phyloP scores from a whole-genome alignment of 345 rosid species.

The Salix purpurea region DNA sequence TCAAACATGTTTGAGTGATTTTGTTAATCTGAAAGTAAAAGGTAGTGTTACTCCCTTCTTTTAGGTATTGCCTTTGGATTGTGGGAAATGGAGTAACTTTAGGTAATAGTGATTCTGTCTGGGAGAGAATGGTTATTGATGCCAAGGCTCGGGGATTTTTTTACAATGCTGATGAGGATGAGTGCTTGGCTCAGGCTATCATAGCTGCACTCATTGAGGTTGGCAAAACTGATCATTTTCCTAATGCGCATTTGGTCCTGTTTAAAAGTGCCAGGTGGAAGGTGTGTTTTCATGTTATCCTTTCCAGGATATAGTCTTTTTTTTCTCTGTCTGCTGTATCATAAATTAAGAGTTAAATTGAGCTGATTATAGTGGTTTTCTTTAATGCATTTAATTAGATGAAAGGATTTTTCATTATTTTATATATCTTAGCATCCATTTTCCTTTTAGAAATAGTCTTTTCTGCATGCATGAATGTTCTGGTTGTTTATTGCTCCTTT shows the following conservation, averaged over 20 bases:
- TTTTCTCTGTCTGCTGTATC: not conserved
- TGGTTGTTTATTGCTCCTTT: no score
- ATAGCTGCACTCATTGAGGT: not conserved
- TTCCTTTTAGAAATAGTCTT: no score
- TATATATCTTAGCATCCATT: no score
- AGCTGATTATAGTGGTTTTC: no score
- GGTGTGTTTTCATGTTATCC: not conserved
- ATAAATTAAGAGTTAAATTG: no score
- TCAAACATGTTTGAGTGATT: no score
- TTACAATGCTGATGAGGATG: slow-evolving; percentile 35
- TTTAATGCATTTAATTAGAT: no score
- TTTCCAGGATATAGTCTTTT: not conserved
- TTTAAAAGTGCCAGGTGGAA: slow-evolving; percentile 6
- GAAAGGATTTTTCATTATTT: no score
- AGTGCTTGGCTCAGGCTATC: slow-evolving; percentile 20
- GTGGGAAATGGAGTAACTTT: slow-evolving; percentile 43
- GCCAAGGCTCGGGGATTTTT: slow-evolving; percentile 34
- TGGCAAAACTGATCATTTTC: not conserved
- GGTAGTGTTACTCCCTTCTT: not conserved
- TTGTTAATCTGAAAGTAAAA: no score
- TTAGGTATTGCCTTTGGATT: slow-evolving; percentile 46
- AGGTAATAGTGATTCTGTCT: slow-evolving; percentile 27
- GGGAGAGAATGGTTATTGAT: slow-evolving; percentile 33
- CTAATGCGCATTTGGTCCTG: not conserved
- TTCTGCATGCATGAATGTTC: no score